A percentile compares a stretch with the other conserved stretches of the same genome.
These are phyloP conservation scores for Annulohypoxylon nitens DNA, from an alignment of 495 filamentous ascomycete species.

Conservation along the genomic window DNA sequence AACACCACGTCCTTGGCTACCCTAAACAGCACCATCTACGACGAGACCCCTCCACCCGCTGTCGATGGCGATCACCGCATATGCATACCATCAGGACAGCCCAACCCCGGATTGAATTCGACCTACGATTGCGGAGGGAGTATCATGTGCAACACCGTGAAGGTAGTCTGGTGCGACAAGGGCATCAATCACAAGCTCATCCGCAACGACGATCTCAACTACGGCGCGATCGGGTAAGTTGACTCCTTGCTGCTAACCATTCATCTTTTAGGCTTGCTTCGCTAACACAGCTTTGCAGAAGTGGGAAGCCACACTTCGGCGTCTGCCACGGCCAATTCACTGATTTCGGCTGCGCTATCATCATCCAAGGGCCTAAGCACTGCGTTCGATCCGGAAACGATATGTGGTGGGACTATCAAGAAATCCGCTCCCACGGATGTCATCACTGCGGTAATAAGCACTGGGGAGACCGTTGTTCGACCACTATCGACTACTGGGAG, in stretches of 20 bases:
- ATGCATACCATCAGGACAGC: background rate
- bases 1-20: background rate
- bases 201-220: slow-evolving; percentile 27
- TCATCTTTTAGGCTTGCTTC: background rate
- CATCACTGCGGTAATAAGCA: slow-evolving; percentile 39
- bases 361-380: slow-evolving; percentile 14
- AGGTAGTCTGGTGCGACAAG: slow-evolving; percentile 25
- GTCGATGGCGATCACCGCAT: background rate
- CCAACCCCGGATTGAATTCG: background rate
- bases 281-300: slow-evolving; percentile 29
- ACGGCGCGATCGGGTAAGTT: slow-evolving; percentile 29
- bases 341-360: slow-evolving; percentile 39
- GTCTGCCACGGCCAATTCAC: slow-evolving; percentile 29
- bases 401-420: slow-evolving; percentile 43
- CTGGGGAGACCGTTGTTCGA: slow-evolving; percentile 28
- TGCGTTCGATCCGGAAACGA: slow-evolving; percentile 38
- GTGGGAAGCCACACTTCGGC: slow-evolving; percentile 24
- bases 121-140: slow-evolving; percentile 37
- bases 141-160: slow-evolving; percentile 34
- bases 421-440: slow-evolving; percentile 22
- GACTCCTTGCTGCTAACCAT: too few relatives aligned
- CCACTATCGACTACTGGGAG: slow-evolving; percentile 32
- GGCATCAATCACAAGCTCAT: slow-evolving; percentile 24
- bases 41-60: background rate
- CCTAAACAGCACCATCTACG: background rate